A percentile compares a stretch with the other conserved stretches of the same genome.
Evolutionary conservation across 805 yeast species (phyloP).

Genomic region (Blastobotrys peoriensis): DNA sequence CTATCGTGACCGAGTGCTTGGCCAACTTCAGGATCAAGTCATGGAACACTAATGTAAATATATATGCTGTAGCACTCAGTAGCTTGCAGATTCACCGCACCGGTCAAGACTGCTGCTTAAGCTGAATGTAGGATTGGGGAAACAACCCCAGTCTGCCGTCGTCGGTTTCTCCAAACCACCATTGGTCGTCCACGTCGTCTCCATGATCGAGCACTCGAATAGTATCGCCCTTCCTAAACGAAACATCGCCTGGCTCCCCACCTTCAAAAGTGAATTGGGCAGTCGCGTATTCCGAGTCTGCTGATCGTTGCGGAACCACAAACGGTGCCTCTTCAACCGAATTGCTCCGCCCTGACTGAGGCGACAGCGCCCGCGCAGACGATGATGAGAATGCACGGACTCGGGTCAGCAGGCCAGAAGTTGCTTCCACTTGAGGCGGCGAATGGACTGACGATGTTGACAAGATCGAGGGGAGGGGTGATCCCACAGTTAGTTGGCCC

Average conservation of each 20-base stretch:
- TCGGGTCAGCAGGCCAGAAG: slow-evolving; percentile 12
- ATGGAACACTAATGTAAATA: background rate
- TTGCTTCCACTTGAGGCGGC: slow-evolving; percentile 4
- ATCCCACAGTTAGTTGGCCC: background rate
- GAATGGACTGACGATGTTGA: background rate
- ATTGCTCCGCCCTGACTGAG: slow-evolving; percentile 7
- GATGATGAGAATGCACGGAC: slow-evolving; percentile 24
- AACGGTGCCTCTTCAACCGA: slow-evolving; percentile 1
- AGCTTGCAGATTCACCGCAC: too few relatives aligned
- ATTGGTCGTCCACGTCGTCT: slow-evolving; percentile 34
- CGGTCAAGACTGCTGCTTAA: background rate
- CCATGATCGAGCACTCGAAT: slow-evolving; percentile 32
- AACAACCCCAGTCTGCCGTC: slow-evolving; percentile 40
- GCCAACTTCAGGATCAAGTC: slow-evolving; percentile 12
- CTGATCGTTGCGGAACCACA: slow-evolving; percentile 18
- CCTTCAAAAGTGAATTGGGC: slow-evolving; percentile 34
- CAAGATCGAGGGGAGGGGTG: background rate
- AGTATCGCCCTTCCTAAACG: slow-evolving; percentile 33
- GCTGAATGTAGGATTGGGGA: slow-evolving; percentile 26
- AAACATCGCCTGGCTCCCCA: slow-evolving; percentile 33
- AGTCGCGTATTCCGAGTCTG: slow-evolving; percentile 22
- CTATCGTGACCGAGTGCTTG: slow-evolving; percentile 19
- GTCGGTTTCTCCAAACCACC: slow-evolving; percentile 45
- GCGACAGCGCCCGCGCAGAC: slow-evolving; percentile 22
- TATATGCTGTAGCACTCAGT: too few relatives aligned